These are phyloP conservation scores for Termitomyces sp. DNA, from an alignment of 768 basidiomycete species.

Conservation along the genomic window DNA sequence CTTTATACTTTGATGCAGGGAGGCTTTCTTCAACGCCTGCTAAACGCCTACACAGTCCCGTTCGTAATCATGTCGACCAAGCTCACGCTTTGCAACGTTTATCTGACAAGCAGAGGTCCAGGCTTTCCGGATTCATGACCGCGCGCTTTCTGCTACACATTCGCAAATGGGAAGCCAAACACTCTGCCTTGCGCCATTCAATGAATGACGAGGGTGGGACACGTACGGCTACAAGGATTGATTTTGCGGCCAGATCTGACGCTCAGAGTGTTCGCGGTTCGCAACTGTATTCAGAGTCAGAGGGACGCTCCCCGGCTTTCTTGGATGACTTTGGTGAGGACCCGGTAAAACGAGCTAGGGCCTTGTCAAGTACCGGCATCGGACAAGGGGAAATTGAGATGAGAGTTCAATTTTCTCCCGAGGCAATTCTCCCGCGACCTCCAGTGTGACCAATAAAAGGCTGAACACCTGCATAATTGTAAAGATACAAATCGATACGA, in stretches of 20 bases:
- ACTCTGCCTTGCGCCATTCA: not conserved
- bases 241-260: not conserved
- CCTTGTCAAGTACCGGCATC: not conserved
- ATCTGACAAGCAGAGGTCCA: not conserved
- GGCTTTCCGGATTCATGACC: slow-evolving; percentile 1
- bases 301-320: not conserved
- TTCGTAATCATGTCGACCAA: not conserved
- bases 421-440: too few relatives aligned
- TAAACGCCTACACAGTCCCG: not conserved
- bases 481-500: not conserved
- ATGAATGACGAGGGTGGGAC: not conserved
- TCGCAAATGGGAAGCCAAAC: not conserved
- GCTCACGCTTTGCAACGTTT: not conserved
- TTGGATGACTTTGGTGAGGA: not conserved
- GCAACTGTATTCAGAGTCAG: not conserved
- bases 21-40: not conserved
- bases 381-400: not conserved
- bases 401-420: too few relatives aligned
- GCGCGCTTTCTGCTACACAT: not conserved
- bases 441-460: not conserved
- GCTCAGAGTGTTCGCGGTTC: not conserved
- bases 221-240: not conserved
- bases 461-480: not conserved
- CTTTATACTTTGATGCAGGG: not conserved
- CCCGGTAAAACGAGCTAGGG: not conserved